Conservation (phyloP, 148 eudicot genomes). For the Rhododendron vialii region DNA sequence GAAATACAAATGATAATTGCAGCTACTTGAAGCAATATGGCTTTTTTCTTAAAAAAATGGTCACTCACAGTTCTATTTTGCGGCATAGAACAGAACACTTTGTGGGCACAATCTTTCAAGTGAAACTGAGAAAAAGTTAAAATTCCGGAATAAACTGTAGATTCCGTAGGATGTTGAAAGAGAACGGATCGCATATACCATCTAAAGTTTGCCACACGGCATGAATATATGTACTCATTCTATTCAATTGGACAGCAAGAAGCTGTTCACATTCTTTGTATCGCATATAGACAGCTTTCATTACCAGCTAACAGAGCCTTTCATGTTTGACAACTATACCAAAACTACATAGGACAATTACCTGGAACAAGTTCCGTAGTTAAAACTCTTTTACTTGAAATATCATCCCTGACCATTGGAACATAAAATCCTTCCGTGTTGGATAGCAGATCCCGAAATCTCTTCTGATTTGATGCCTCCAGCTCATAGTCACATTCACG, state of each 20-base stretch:
- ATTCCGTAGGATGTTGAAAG: background rate
- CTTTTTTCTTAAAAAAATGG: background rate
- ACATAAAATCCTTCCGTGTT: constrained; percentile 70
- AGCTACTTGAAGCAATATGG: background rate
- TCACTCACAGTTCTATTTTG: background rate
- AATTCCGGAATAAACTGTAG: background rate
- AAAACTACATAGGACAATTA: constrained; percentile 18
- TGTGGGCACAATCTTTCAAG: background rate
- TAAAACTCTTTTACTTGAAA: constrained; percentile 76
- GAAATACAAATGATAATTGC: background rate
- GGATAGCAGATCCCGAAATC: constrained; percentile 50
- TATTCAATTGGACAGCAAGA: background rate
- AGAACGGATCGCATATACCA: background rate
- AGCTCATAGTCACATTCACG: constrained; percentile 89
- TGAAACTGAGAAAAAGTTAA: background rate
- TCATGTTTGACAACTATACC: background rate
- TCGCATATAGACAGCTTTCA: background rate
- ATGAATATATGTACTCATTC: background rate
- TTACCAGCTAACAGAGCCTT: background rate
- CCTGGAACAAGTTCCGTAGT: constrained; percentile 86
- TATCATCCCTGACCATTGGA: constrained; percentile 71
- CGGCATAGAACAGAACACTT: background rate
- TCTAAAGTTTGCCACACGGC: background rate
- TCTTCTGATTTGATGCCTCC: constrained; percentile 71
- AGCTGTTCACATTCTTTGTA: background rate